Percentiles rank a stretch among this genome's conserved stretches.
Conservation (phyloP, 2,329 filamentous ascomycete genomes). For the Colletotrichum gloeosporioides region DNA sequence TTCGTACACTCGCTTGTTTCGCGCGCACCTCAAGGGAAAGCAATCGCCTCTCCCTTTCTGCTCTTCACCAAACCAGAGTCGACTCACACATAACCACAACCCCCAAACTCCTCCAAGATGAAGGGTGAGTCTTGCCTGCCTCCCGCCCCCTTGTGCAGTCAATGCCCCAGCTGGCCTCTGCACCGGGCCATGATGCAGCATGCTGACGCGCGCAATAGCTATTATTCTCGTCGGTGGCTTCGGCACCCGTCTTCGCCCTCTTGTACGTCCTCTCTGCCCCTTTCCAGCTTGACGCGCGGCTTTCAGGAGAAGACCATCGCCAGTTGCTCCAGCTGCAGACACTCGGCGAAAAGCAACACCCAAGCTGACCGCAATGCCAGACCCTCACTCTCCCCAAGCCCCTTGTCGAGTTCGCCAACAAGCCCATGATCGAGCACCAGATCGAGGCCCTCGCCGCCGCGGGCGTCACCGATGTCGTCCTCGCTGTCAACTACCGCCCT, state of each 20-base stretch:
- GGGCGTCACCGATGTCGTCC: constrained; percentile 95
- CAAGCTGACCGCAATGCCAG: constrained; percentile 48
- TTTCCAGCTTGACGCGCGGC: not conserved
- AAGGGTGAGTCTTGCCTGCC: constrained; percentile 8
- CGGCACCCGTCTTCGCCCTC: constrained; percentile 94
- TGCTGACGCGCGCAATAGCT: constrained; percentile 57
- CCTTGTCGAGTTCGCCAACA: constrained; percentile 97
- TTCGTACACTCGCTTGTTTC: constrained; percentile 17
- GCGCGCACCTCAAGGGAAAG: constrained; percentile 7
- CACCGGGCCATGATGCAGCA: not conserved
- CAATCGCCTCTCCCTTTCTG: not conserved
- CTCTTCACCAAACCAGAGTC: not conserved
- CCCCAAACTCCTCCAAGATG: constrained; percentile 14
- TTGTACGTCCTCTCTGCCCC: constrained; percentile 64
- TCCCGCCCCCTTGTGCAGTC: not conserved
- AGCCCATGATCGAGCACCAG: constrained; percentile 99
- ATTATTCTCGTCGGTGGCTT: constrained; percentile 99
- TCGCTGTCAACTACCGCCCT: constrained; percentile 98
- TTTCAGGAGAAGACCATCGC: not conserved
- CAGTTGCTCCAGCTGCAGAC: not conserved
- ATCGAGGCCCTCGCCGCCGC: constrained; percentile 92
- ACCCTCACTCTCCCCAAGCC: constrained; percentile 97
- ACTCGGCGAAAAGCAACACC: constrained; percentile 15
- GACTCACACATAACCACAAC: not conserved
- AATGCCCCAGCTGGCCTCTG: not conserved